These are phyloP conservation scores for Gentiana dahurica DNA, from an alignment of 257 asterid species.

Conservation along the genomic window DNA sequence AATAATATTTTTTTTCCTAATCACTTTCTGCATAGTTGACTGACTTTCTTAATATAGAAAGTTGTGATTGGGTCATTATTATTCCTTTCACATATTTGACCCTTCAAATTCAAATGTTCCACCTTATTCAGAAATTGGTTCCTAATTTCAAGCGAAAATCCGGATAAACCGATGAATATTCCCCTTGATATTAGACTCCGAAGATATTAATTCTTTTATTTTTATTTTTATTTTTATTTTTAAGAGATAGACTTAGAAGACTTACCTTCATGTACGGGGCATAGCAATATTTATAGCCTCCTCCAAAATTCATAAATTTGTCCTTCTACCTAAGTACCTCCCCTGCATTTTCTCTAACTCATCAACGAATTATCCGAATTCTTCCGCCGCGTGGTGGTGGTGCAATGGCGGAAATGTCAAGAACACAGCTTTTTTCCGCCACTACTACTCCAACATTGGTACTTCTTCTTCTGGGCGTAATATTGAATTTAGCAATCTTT, in stretches of 20 bases:
- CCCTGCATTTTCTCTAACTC: too few relatives aligned
- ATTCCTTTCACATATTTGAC: too few relatives aligned
- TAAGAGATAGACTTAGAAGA: too few relatives aligned
- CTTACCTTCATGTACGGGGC: not conserved
- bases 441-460: not conserved
- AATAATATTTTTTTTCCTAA: too few relatives aligned
- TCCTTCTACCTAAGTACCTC: too few relatives aligned
- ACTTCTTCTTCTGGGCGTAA: conserved; percentile 21
- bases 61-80: too few relatives aligned
- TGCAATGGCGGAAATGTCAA: conserved; percentile 16
- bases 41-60: too few relatives aligned
- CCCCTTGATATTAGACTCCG: conserved; percentile 18
- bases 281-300: conserved; percentile 1
- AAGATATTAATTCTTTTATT: not conserved
- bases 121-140: not conserved
- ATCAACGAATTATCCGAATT: not conserved
- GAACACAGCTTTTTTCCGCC: not conserved
- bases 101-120: too few relatives aligned
- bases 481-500: conserved; percentile 33
- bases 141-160: not conserved
- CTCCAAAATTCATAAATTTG: not conserved
- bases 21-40: too few relatives aligned
- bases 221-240: too few relatives aligned
- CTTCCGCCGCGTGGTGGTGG: not conserved
- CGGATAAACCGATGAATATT: conserved; percentile 22